Base-by-base conservation (phyloP, 1,284 basidiomycete species). In the Cystobasidium slooffiae region DNA sequence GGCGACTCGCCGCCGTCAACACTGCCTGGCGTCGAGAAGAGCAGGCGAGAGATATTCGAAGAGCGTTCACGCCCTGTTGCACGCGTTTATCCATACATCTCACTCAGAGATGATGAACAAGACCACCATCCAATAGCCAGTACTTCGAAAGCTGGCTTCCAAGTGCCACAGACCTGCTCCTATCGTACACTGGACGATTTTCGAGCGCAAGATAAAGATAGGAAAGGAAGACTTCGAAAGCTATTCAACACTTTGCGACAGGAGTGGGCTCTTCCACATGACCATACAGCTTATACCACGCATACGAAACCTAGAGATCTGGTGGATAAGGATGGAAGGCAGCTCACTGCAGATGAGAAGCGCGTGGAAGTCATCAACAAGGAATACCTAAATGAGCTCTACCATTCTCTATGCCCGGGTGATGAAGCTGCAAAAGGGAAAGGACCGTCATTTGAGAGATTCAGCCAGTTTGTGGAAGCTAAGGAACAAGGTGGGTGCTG, bases 311-410 rank as follows among this genome's bases (percentile, higher is more conserved):
- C 52, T 51, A 24, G 41, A 20, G 18, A 9, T 20, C 44, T 46
- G 46, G 46, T 66, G 7, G 51, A 55, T 8, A 49, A 46, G 12
- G 5, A 49, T 20, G 61, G 12, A 16, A 49, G 61, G 43, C 59
- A 20, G 37, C 56, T 39, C n/a, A 64, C 70, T 31, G 63, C 70
- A 31, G 75, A 66, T 22, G 70, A 75, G 44, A 69, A 68, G 39
- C 51, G 67, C 24, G 55, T 62, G 43, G 74, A 76, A 52, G 20
- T 37, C 24, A 69, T 70, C 51, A 68, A 76, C 43, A 72, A 68
- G 56, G 55, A 55, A 20, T 79, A 79, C 59, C 70, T 75, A 6
- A 68, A 55, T 41, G 78, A 79, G 67, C 68, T 79, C 0, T 79
- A 73, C 46, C 56, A 65, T 24, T 56, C 62, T 10, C 49, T 59